These are phyloP conservation scores for Mycena leptocephala DNA, from an alignment of 768 basidiomycete species.

Conservation along the genomic window DNA sequence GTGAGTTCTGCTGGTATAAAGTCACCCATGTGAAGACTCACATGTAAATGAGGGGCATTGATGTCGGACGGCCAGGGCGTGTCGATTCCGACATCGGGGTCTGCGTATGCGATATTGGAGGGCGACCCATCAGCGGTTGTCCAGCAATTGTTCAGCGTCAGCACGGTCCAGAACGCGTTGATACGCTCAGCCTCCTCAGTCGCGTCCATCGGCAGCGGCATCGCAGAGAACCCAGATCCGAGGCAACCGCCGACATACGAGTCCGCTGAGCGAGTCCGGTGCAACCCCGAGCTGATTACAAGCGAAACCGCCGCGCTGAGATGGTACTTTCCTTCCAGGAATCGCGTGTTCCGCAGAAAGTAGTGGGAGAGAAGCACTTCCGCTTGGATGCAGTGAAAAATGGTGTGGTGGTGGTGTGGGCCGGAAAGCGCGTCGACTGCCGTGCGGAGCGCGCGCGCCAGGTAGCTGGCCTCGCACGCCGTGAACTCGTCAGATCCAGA, in stretches of 20 bases:
- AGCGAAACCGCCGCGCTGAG: constrained; percentile 57
- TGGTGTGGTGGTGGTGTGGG: constrained; percentile 44
- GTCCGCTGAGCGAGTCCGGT: constrained; percentile 43
- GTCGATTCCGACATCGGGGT: constrained; percentile 48
- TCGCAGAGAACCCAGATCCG: constrained; percentile 29
- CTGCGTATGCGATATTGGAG: constrained; percentile 48
- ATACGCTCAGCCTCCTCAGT: constrained; percentile 53
- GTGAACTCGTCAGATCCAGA: constrained; percentile 31
- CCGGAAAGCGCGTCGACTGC: constrained; percentile 30
- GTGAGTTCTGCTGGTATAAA: background rate
- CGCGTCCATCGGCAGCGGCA: constrained; percentile 47
- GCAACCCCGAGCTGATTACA: constrained; percentile 47
- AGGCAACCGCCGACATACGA: constrained; percentile 13
- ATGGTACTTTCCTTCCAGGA: constrained; percentile 63
- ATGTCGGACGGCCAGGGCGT: constrained; percentile 58
- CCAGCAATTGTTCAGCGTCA: constrained; percentile 55
- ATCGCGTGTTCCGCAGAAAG: constrained; percentile 60
- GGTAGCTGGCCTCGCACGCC: constrained; percentile 29
- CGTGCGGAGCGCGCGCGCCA: constrained; percentile 36
- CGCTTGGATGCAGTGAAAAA: constrained; percentile 55
- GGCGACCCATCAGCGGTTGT: constrained; percentile 46
- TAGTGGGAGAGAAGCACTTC: constrained; percentile 63
- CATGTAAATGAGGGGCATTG: background rate
- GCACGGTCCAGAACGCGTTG: constrained; percentile 49
- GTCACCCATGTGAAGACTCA: background rate